phyloP scores from a whole-genome alignment of 805 yeast species.

The Ogataea polymorpha region DNA sequence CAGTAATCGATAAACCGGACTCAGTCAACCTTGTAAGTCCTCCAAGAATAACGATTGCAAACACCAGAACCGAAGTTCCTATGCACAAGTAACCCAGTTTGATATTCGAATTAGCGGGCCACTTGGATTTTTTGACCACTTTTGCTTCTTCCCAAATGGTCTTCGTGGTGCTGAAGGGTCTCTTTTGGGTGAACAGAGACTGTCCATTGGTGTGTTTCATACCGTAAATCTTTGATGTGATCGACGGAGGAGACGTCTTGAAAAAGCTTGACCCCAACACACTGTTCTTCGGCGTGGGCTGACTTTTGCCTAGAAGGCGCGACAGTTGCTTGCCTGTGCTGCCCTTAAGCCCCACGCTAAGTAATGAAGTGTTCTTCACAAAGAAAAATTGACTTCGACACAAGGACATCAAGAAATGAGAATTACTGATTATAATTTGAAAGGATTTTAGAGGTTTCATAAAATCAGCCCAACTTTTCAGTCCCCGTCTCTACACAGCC shows the following conservation, averaged over 20 bases:
- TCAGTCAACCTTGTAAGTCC: conserved; percentile 95
- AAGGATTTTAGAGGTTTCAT: conserved; percentile 4
- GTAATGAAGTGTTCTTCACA: conserved; percentile 49
- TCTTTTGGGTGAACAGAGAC: conserved; percentile 3
- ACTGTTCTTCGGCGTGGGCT: not conserved
- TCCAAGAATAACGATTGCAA: conserved; percentile 94
- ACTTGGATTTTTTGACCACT: conserved; percentile 17
- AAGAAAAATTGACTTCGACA: conserved; percentile 58
- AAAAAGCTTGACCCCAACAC: not conserved
- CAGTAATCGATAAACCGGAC: conserved; percentile 93
- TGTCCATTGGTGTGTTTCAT: not conserved
- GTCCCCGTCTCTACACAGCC: conserved; percentile 3
- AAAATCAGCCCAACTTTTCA: not conserved
- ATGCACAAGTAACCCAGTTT: conserved; percentile 83
- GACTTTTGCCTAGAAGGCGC: not conserved
- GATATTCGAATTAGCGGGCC: conserved; percentile 48
- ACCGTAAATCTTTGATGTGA: conserved; percentile 3
- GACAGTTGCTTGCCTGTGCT: conserved; percentile 6
- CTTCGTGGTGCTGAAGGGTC: conserved; percentile 17
- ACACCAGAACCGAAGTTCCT: conserved; percentile 83
- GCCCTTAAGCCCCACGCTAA: conserved; percentile 26
- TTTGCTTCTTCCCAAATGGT: conserved; percentile 1
- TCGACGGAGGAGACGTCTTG: not conserved
- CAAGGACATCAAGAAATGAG: conserved; percentile 29
- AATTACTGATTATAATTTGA: not conserved